phyloP scores from a whole-genome alignment of 352 stramenopile species.

The Elongisporangium undulatum region DNA sequence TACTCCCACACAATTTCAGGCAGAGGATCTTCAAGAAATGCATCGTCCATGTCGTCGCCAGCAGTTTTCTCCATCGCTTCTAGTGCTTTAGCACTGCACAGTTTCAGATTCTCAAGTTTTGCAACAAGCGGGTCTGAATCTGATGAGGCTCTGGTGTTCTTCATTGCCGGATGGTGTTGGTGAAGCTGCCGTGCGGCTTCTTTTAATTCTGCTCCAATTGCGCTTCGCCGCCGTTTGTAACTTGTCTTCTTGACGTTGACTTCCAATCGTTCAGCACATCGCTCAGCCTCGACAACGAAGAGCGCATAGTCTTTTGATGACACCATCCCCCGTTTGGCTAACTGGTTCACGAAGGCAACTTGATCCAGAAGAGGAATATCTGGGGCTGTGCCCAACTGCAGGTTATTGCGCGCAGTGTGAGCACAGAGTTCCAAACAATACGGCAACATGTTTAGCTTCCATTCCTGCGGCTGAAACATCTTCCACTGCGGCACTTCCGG shows the following conservation, averaged over 20 bases:
- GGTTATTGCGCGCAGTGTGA: not conserved
- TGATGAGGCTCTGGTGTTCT: not conserved
- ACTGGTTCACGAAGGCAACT: conserved; percentile 17
- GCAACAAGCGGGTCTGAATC: not conserved
- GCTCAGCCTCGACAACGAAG: conserved; percentile 11
- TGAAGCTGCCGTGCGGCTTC: not conserved
- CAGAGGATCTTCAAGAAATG: not conserved
- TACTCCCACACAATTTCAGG: not conserved
- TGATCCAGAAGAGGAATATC: conserved; percentile 4
- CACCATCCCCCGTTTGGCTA: conserved; percentile 19
- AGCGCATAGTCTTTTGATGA: conserved; percentile 16
- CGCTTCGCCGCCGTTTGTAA: conserved; percentile 2
- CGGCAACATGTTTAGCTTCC: conserved; percentile 29
- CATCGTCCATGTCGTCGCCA: not conserved
- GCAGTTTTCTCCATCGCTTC: not conserved
- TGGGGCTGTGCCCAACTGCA: not conserved
- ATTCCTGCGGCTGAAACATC: conserved; percentile 25
- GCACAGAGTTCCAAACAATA: conserved; percentile 26
- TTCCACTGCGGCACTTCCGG: conserved; percentile 26
- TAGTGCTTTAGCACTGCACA: not conserved
- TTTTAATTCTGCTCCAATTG: conserved; percentile 1
- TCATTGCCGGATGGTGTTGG: not conserved
- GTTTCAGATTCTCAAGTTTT: not conserved
- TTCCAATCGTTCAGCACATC: not conserved
- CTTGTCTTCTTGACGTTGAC: not conserved